phyloP scores from a whole-genome alignment of 2,329 filamentous ascomycete genomes.

The Arthrobotrys entomopaga region DNA sequence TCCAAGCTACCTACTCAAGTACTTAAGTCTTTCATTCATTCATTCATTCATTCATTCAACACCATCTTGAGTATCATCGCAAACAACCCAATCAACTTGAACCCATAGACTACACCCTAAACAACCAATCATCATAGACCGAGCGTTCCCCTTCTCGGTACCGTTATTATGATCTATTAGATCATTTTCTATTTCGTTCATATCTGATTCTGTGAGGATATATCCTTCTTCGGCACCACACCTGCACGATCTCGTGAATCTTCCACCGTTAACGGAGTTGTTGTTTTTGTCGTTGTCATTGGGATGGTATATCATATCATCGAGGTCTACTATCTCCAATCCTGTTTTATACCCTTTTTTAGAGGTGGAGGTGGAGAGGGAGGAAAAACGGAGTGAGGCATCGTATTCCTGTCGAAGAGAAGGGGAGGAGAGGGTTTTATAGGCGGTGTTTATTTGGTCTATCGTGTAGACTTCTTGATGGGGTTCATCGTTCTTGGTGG shows the following conservation, averaged over 20 bases:
- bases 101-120: conserved; percentile 75
- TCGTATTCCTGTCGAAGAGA: conserved; percentile 68
- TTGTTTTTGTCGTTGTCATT: conserved; percentile 59
- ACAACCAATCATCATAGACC: conserved; percentile 70
- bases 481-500: conserved; percentile 38
- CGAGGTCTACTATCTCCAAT: conserved; percentile 73
- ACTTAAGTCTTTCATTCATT: not conserved
- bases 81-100: conserved; percentile 71
- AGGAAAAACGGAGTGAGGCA: conserved; percentile 61
- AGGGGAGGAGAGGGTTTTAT: conserved; percentile 68
- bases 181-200: conserved; percentile 70
- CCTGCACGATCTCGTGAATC: conserved; percentile 71
- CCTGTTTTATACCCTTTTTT: conserved; percentile 67
- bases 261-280: conserved; percentile 54
- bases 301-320: conserved; percentile 69
- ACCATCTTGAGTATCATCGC: conserved; percentile 61
- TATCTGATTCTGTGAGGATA: conserved; percentile 69
- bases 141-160: not conserved
- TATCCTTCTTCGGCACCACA: conserved; percentile 73
- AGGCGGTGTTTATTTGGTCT: conserved; percentile 73
- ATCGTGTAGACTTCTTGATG: conserved; percentile 65
- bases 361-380: not conserved
- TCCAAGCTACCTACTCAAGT: conserved; percentile 15
- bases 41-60: no score
- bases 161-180: conserved; percentile 12